Percentiles rank a stretch among this genome's conserved stretches.
Conservation (phyloP, 768 basidiomycete species). For the Naganishia antarctica region DNA sequence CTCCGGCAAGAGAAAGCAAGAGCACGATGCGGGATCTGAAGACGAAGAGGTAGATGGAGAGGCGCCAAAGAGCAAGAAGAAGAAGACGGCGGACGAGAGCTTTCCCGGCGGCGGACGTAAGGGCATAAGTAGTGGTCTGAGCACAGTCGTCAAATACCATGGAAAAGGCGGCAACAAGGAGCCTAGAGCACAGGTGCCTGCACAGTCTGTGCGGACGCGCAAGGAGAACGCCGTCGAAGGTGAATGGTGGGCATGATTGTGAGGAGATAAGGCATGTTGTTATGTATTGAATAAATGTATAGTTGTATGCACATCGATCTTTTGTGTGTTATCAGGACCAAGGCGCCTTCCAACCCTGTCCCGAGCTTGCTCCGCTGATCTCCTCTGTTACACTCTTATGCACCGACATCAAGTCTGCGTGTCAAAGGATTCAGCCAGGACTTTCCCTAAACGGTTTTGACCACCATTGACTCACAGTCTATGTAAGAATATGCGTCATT, state of each 20-base stretch:
- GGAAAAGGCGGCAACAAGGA: slow-evolving; percentile 5
- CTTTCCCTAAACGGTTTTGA: not conserved
- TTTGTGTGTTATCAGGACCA: slow-evolving; percentile 32
- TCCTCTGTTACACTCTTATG: slow-evolving; percentile 47
- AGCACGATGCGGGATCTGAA: not conserved
- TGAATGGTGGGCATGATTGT: slow-evolving; percentile 9
- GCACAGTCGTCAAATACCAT: slow-evolving; percentile 19
- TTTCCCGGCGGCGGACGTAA: slow-evolving; percentile 12
- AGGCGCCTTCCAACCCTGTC: slow-evolving; percentile 42
- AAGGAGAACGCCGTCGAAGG: slow-evolving; percentile 18
- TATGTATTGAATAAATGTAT: not conserved
- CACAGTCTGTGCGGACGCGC: slow-evolving; percentile 6
- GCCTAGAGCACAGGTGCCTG: not conserved
- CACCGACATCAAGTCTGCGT: slow-evolving; percentile 46
- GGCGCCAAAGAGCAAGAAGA: slow-evolving; percentile 12
- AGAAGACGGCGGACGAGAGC: slow-evolving; percentile 1
- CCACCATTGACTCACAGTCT: slow-evolving; percentile 59
- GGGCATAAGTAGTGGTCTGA: slow-evolving; percentile 10
- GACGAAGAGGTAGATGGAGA: slow-evolving; percentile 12
- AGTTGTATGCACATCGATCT: slow-evolving; percentile 17
- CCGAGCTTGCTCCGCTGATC: slow-evolving; percentile 39
- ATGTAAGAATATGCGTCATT: slow-evolving; percentile 89
- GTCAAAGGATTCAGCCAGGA: slow-evolving; percentile 12
- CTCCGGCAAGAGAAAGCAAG: slow-evolving; percentile 14
- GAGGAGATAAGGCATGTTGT: not conserved